Conservation (phyloP, 345 rosid genomes). For the Lepidium didymum region DNA sequence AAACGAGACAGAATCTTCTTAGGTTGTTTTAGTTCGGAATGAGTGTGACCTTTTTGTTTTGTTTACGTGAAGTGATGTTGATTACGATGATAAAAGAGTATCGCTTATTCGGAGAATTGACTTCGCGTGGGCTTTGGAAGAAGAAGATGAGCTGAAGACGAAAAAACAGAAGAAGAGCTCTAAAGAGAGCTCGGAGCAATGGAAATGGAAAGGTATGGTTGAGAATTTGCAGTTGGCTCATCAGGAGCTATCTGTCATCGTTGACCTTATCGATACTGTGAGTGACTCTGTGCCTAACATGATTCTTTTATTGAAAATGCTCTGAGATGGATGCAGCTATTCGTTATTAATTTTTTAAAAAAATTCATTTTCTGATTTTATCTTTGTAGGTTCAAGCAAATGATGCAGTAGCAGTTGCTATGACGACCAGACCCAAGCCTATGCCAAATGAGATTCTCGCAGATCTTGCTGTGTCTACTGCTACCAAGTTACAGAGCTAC, state of each 20-base stretch:
- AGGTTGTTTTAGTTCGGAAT: background rate
- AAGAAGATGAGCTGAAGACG: constrained; percentile 49
- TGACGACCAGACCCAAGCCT: constrained; percentile 78
- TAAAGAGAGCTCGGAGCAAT: constrained; percentile 52
- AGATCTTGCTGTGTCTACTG: constrained; percentile 81
- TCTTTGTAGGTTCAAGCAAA: constrained; percentile 70
- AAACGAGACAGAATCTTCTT: background rate
- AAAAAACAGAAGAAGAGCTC: constrained; percentile 58
- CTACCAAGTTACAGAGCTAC: constrained; percentile 83
- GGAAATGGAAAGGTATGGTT: constrained; percentile 84
- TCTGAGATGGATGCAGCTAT: background rate
- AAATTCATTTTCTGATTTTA: background rate
- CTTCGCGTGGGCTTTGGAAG: constrained; percentile 91
- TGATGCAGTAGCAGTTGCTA: constrained; percentile 77
- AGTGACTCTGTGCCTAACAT: constrained; percentile 25
- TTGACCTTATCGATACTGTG: constrained; percentile 87
- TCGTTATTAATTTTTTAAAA: background rate
- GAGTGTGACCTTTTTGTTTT: background rate
- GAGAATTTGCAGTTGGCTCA: constrained; percentile 89
- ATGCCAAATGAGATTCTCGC: constrained; percentile 63
- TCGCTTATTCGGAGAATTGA: constrained; percentile 71
- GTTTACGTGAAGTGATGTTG: constrained; percentile 44
- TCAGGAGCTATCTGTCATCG: constrained; percentile 81
- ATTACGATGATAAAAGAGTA: constrained; percentile 72
- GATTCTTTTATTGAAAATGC: background rate